Percentiles rank a stretch among this genome's conserved stretches.
Evolutionary conservation across 805 yeast species (phyloP).

Genomic region (Lachancea fermentati): DNA sequence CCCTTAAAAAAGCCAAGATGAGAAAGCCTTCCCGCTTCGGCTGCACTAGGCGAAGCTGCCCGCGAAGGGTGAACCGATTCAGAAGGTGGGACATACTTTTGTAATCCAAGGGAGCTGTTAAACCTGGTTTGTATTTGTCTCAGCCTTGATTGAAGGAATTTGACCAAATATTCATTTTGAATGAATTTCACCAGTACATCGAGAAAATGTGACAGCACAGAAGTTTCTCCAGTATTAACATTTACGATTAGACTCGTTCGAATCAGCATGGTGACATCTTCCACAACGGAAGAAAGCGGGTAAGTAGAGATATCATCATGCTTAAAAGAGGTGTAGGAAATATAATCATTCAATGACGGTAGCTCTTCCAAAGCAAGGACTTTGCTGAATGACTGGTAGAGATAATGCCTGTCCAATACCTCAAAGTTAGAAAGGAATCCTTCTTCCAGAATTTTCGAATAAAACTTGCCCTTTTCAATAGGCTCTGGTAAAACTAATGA

Average conservation of each 20-base stretch:
- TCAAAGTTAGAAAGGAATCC: conserved; percentile 59
- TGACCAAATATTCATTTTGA: conserved; percentile 29
- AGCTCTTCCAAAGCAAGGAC: conserved; percentile 75
- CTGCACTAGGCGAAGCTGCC: conserved; percentile 13
- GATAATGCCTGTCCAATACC: conserved; percentile 54
- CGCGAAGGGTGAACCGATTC: conserved; percentile 6
- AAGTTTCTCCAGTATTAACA: conserved; percentile 62
- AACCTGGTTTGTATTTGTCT: conserved; percentile 24
- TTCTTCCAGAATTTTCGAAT: conserved; percentile 27
- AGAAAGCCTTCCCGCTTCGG: conserved; percentile 18
- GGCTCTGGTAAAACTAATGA: conserved; percentile 21
- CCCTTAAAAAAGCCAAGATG: conserved; percentile 30
- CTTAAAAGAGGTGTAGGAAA: conserved; percentile 17
- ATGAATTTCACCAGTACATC: conserved; percentile 23
- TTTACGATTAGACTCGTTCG: conserved; percentile 61
- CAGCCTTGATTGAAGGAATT: conserved; percentile 26
- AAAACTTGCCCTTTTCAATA: conserved; percentile 23
- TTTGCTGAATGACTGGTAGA: conserved; percentile 74
- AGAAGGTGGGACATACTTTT: conserved; percentile 20
- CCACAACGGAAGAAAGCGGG: conserved; percentile 79
- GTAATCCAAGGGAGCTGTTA: conserved; percentile 16
- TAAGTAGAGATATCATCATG: conserved; percentile 30
- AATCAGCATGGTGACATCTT: conserved; percentile 72
- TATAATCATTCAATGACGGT: conserved; percentile 46
- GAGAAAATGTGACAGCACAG: conserved; percentile 25